Percentiles rank a stretch among this genome's conserved stretches.
Conservation (phyloP, 225 moss, liverwort and hornwort species). For the Anthoceros angustus region DNA sequence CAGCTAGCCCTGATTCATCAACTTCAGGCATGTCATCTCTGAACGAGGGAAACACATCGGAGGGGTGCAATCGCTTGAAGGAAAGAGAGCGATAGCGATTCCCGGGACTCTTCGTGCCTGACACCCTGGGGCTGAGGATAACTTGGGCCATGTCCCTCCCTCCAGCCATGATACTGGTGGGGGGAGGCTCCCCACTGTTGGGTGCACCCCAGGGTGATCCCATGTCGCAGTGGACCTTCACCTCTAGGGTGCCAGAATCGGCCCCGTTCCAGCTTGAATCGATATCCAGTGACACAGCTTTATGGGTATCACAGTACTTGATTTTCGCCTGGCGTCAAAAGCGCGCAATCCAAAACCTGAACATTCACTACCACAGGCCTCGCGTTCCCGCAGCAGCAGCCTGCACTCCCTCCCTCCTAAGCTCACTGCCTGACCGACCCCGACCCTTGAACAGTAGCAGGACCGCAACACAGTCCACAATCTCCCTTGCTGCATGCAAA, state of each 20-base stretch:
- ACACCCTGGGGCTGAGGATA: slow-evolving; percentile 55
- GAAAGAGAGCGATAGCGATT: slow-evolving; percentile 33
- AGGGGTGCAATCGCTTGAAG: slow-evolving; percentile 24
- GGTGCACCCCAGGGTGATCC: neutral
- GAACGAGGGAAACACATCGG: slow-evolving; percentile 20
- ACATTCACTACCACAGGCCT: too few species aligned
- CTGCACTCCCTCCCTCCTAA: too few species aligned
- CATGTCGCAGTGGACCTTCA: neutral
- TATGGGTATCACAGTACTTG: neutral
- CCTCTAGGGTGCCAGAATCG: neutral
- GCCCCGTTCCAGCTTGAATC: slow-evolving; percentile 4
- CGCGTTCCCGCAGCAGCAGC: too few species aligned
- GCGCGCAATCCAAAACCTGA: too few species aligned
- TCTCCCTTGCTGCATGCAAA: too few species aligned
- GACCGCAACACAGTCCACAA: too few species aligned
- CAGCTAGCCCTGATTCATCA: slow-evolving; percentile 14
- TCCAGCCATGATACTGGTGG: slow-evolving; percentile 8
- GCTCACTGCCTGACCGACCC: too few species aligned
- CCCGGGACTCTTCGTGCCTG: slow-evolving; percentile 46
- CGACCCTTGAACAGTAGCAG: too few species aligned
- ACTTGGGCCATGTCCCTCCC: slow-evolving; percentile 55
- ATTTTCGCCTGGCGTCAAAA: neutral
- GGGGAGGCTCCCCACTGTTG: neutral
- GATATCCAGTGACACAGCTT: neutral
- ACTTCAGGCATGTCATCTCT: slow-evolving; percentile 16